Evolutionary conservation across 2,329 filamentous ascomycete genomes (phyloP), one percentile per base, ranked within the genome.

Genomic region (Ploettnerulaceae sp.): DNA sequence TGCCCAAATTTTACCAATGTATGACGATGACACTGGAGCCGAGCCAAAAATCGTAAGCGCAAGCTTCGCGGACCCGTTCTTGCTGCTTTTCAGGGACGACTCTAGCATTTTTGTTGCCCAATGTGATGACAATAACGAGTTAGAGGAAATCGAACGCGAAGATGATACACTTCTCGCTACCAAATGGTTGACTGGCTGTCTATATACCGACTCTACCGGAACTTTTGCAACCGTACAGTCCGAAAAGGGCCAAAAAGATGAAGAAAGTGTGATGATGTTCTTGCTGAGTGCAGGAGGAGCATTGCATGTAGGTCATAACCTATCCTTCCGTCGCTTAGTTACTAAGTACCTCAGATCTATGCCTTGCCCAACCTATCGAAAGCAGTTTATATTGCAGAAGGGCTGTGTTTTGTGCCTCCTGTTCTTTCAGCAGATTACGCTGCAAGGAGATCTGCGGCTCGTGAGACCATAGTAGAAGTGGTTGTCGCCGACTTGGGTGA

Each of bases 1-100:
- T 43, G 83, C 84, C 35, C 91, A 97, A 61, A 97, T 98, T 45
- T 76, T 96, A 39, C 89, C 90, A 1, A 89, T 97, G 77, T 79
- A 88, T 52, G 93, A 97, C 58, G 93, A 95, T 59, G 87, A 93
- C 54, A 90, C 84, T 0, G 89, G 86, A 9, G 82, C 79, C 15
- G 88, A 95, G 59, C 83, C 88, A 4, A 77, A 83, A 43, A 84
- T 93, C 32, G 71, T 89, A 35, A 85, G 81, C 59, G 85, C 87
- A 28, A 94, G 86, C 62, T 90, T 97, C 58, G 79, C 79, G 15
- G 91, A 97, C 57, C 89, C 89, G 0, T 96, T 89, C 61, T 67
- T 98, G 9, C 71, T 95, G 2, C 75, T 97, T 11, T 70, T 95
- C 15, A 78, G 89, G 47, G 89, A 95, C 54, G 89, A 98, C 64